phyloP scores from a whole-genome alignment of 768 basidiomycete species.

The Mycena amicta region DNA sequence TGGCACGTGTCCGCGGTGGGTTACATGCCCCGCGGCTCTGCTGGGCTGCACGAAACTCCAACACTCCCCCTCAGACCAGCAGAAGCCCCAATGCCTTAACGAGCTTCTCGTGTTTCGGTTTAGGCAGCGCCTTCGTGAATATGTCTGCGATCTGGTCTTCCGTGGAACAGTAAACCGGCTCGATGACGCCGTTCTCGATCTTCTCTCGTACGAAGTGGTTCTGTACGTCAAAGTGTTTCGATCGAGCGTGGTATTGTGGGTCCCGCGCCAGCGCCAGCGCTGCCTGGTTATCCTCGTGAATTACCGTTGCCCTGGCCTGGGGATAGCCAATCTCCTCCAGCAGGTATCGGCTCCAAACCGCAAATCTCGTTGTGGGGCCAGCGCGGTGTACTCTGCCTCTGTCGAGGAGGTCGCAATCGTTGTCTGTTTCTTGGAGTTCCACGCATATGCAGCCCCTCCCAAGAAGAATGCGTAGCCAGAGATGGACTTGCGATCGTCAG shows the following conservation, averaged over 20 bases:
- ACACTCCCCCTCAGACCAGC: constrained; percentile 27
- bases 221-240: constrained; percentile 38
- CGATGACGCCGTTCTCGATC: too few relatives aligned
- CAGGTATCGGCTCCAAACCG: constrained; percentile 21
- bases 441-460: too few relatives aligned
- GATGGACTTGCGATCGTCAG: too few relatives aligned
- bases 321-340: constrained; percentile 4
- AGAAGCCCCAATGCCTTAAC: constrained; percentile 15
- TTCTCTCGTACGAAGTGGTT: constrained; percentile 37
- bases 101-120: constrained; percentile 15
- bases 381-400: constrained; percentile 28
- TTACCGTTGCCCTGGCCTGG: not conserved
- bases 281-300: constrained; percentile 31
- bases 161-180: constrained; percentile 29
- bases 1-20: too few relatives aligned
- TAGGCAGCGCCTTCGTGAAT: constrained; percentile 37
- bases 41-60: not conserved
- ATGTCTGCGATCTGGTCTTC: constrained; percentile 37
- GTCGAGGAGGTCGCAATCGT: constrained; percentile 27
- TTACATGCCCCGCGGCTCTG: not conserved
- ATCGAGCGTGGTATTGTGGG: constrained; percentile 28
- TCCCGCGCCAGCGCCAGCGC: constrained; percentile 27
- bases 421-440: constrained; percentile 25
- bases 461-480: too few relatives aligned
- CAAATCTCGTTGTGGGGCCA: constrained; percentile 22